Evolutionary conservation across 345 rosid species (phyloP).

Genomic region (Lumnitzera racemosa): DNA sequence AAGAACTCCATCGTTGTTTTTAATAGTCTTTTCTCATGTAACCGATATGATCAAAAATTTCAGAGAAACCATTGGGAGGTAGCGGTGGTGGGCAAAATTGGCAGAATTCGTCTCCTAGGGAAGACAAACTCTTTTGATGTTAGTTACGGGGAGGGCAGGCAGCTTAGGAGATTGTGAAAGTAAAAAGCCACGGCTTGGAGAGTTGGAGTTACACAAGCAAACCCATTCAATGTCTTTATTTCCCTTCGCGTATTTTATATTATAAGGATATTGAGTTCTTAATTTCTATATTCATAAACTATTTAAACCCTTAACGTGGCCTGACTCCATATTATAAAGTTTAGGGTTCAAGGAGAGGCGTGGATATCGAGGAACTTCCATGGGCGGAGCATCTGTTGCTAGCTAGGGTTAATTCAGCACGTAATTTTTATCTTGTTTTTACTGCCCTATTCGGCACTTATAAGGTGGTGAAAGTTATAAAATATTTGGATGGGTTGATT

Average conservation of each 20-base stretch:
- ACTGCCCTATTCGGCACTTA: no score
- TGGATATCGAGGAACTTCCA: slow-evolving; percentile 14
- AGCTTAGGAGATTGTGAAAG: slow-evolving; percentile 65
- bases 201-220: slow-evolving; percentile 4
- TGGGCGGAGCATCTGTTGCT: slow-evolving; percentile 7
- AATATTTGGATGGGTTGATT: slow-evolving; percentile 6
- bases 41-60: slow-evolving; percentile 10
- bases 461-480: no score
- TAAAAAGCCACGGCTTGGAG: slow-evolving; percentile 15
- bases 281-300: neutral
- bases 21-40: neutral
- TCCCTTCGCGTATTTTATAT: neutral
- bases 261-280: neutral
- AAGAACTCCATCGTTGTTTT: no score
- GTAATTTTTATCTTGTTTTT: no score
- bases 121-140: slow-evolving; percentile 17
- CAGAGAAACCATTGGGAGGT: slow-evolving; percentile 7
- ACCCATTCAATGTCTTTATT: slow-evolving; percentile 24
- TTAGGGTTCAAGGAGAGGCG: slow-evolving; percentile 13
- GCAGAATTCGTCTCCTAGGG: slow-evolving; percentile 22
- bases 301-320: slow-evolving; percentile 8
- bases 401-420: neutral
- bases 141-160: slow-evolving; percentile 21
- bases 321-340: neutral
- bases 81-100: slow-evolving; percentile 1